These are phyloP conservation scores for Salix caprea DNA, from an alignment of 345 rosid genomes.

Conservation along the genomic window DNA sequence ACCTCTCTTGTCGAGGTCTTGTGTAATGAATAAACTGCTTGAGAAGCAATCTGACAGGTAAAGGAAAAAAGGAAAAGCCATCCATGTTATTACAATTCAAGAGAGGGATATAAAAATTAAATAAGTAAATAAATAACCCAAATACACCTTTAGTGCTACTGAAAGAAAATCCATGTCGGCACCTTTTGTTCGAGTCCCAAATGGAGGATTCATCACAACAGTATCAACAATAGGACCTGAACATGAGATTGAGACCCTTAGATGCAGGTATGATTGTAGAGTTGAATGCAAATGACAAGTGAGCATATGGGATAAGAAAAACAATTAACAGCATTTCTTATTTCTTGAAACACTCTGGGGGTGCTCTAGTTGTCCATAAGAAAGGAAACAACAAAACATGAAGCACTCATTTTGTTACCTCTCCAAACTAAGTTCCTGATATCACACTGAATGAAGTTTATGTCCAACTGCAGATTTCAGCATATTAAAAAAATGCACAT, in stretches of 20 bases:
- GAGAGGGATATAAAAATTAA: not conserved
- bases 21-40: conserved; percentile 93
- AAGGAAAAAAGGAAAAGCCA: not conserved
- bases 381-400: not conserved
- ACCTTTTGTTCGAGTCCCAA: conserved; percentile 86
- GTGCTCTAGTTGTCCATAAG: not conserved
- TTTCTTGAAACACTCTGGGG: not conserved
- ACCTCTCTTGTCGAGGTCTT: conserved; percentile 98
- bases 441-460: conserved; percentile 70
- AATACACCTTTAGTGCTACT: conserved; percentile 61
- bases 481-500: conserved; percentile 7
- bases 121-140: not conserved
- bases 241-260: conserved; percentile 4
- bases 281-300: not conserved
- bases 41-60: conserved; percentile 60
- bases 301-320: not conserved
- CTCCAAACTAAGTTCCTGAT: conserved; percentile 54
- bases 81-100: not conserved
- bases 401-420: conserved; percentile 39
- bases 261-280: not conserved
- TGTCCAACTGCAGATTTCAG: conserved; percentile 58
- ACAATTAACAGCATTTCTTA: not conserved
- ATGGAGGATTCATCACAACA: conserved; percentile 93
- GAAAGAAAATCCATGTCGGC: conserved; percentile 83
- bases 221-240: conserved; percentile 69